phyloP scores from a whole-genome alignment of 345 rosid genomes.

The Cardamine chenopodiifolia region DNA sequence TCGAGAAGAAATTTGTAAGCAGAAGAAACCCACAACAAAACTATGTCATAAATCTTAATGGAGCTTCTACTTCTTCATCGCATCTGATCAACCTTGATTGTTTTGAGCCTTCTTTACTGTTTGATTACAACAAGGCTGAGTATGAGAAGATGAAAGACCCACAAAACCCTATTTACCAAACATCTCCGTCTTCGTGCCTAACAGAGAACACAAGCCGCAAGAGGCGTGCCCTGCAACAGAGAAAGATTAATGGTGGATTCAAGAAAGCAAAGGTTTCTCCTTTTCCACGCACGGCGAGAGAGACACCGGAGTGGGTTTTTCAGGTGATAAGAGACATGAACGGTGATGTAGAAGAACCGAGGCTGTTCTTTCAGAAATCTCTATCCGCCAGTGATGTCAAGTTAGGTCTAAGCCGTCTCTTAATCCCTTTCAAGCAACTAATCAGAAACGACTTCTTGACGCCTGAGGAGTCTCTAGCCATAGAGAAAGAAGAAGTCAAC shows the following conservation, averaged over 20 bases:
- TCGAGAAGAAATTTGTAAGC: not conserved
- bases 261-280: conserved; percentile 5
- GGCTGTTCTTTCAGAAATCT: not conserved
- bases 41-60: not conserved
- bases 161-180: not conserved
- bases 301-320: not conserved
- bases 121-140: not conserved
- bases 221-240: not conserved
- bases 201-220: not conserved
- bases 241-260: not conserved
- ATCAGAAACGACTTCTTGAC: conserved; percentile 8
- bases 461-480: not conserved
- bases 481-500: not conserved
- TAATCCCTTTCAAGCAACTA: not conserved
- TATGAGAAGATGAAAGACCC: not conserved
- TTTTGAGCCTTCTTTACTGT: not conserved
- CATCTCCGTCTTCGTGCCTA: not conserved
- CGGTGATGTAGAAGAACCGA: not conserved
- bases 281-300: not conserved
- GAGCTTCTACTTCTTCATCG: not conserved
- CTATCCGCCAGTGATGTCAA: not conserved
- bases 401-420: not conserved
- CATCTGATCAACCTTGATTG: not conserved
- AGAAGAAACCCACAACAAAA: not conserved
- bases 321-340: not conserved